Evolutionary conservation across 495 filamentous ascomycete genomes (phyloP).

Genomic region (Penicillium malachiteum): DNA sequence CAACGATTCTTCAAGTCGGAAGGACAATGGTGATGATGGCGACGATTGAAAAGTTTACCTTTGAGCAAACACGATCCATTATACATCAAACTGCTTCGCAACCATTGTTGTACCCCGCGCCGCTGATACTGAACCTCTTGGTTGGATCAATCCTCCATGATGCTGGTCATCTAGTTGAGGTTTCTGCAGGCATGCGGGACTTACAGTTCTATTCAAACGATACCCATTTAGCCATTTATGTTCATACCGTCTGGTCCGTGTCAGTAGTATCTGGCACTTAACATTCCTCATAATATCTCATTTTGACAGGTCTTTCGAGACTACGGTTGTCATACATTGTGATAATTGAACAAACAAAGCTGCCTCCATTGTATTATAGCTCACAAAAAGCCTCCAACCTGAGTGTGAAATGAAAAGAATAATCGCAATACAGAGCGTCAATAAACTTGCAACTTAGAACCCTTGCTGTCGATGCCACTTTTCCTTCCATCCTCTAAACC

Average conservation of each 20-base stretch:
- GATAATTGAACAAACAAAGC: neutral
- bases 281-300: too few species aligned
- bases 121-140: neutral
- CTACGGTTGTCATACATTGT: neutral
- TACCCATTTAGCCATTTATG: neutral
- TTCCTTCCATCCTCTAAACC: conserved; percentile 78
- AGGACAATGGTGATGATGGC: conserved; percentile 28
- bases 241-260: too few species aligned
- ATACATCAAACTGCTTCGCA: too few species aligned
- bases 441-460: conserved; percentile 40
- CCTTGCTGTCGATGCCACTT: conserved; percentile 82
- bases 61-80: neutral
- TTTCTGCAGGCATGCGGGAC: neutral
- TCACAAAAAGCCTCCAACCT: neutral
- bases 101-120: neutral
- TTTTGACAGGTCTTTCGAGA: too few species aligned
- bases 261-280: too few species aligned
- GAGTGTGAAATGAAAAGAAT: neutral
- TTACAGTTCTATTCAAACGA: neutral
- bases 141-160: neutral
- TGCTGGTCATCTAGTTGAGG: neutral
- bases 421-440: neutral
- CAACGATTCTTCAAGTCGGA: conserved; percentile 8
- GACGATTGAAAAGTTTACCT: neutral
- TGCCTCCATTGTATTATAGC: conserved; percentile 1